These are phyloP conservation scores for Fusarium pseudoanthophilum DNA, from an alignment of 2,329 filamentous ascomycete species.

Conservation along the genomic window DNA sequence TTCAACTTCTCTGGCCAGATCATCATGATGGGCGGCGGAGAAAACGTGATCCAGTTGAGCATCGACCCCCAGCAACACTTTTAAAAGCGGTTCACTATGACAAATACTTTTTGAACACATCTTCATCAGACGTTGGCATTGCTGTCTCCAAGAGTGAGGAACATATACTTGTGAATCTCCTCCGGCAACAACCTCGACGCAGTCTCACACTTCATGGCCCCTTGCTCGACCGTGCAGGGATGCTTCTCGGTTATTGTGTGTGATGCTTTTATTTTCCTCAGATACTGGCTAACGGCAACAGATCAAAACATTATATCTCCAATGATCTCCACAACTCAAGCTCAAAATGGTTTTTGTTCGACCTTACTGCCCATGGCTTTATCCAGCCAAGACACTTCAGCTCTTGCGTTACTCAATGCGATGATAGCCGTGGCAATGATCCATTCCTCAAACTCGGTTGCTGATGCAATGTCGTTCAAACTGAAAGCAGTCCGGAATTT, in stretches of 20 bases:
- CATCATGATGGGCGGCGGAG: not conserved
- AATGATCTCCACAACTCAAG: not conserved
- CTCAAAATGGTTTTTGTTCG: not conserved
- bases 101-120: not conserved
- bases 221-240: not conserved
- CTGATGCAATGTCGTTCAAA: not conserved
- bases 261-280: not conserved
- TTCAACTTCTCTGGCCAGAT: not conserved
- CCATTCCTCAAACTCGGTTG: not conserved
- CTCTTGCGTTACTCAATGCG: not conserved
- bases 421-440: not conserved
- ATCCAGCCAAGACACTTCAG: not conserved
- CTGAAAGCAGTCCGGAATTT: not conserved
- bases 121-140: not conserved
- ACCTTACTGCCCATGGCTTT: not conserved
- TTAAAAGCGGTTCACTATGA: not conserved
- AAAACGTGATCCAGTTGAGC: not conserved
- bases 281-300: not conserved
- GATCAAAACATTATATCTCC: not conserved
- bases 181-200: not conserved
- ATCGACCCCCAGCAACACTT: not conserved
- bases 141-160: accelerated
- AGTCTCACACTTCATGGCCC: not conserved
- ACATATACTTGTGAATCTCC: not conserved
- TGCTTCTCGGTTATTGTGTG: not conserved